These are phyloP conservation scores for Ephemerocybe angulata DNA, from an alignment of 768 basidiomycete genomes.

Conservation along the genomic window DNA sequence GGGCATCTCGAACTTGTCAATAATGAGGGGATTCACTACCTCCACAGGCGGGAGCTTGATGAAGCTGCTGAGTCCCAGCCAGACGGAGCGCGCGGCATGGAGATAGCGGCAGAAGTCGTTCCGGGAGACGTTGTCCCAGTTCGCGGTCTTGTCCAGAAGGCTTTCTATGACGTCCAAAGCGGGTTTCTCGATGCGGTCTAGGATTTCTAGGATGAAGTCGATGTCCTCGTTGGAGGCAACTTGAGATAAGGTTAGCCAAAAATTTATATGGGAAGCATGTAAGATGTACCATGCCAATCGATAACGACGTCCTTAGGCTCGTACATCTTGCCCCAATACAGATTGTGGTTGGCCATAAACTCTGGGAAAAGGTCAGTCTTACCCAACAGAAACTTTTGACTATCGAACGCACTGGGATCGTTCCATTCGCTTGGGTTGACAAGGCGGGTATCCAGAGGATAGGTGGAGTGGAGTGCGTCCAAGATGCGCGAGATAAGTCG, in stretches of 20 bases:
- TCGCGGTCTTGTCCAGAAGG: slow-evolving; percentile 50
- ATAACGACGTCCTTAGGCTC: slow-evolving; percentile 75
- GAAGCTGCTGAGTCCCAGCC: slow-evolving; percentile 74
- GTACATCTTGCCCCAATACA: slow-evolving; percentile 79
- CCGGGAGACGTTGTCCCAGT: slow-evolving; percentile 63
- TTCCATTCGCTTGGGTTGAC: slow-evolving; percentile 82
- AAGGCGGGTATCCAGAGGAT: slow-evolving; percentile 74
- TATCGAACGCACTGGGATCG: slow-evolving; percentile 52
- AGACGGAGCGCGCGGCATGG: slow-evolving; percentile 68
- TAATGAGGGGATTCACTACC: slow-evolving; percentile 53
- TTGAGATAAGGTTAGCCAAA: slow-evolving; percentile 19
- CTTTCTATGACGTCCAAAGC: slow-evolving; percentile 63
- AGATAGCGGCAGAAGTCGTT: slow-evolving; percentile 86
- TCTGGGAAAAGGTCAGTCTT: slow-evolving; percentile 32
- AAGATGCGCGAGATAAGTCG: slow-evolving; percentile 73
- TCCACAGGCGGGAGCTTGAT: slow-evolving; percentile 55
- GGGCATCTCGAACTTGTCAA: slow-evolving; percentile 61
- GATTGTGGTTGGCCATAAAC: slow-evolving; percentile 59
- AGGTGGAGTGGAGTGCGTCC: slow-evolving; percentile 69
- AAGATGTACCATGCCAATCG: slow-evolving; percentile 77
- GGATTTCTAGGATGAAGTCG: slow-evolving; percentile 72
- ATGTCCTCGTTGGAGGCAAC: slow-evolving; percentile 71
- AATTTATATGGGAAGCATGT: not conserved
- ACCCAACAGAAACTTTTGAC: not conserved
- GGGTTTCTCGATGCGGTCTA: slow-evolving; percentile 65